phyloP scores from a whole-genome alignment of 345 rosid genomes.

The Salix dunnii region DNA sequence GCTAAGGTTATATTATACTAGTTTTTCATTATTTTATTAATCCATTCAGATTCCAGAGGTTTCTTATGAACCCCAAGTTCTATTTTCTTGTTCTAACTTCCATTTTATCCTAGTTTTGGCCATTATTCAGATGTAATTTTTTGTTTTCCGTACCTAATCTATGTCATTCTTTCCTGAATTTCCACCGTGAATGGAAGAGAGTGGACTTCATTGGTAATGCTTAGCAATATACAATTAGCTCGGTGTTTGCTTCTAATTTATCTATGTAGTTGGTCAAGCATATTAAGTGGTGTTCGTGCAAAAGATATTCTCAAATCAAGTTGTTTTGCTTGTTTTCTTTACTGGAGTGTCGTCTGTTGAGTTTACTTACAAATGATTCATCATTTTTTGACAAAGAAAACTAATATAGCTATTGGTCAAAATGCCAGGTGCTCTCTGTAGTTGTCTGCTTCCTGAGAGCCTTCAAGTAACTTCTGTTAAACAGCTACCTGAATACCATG shows the following conservation, averaged over 20 bases:
- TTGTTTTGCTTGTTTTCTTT: background rate
- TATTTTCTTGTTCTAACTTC: too few species aligned
- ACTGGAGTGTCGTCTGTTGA: background rate
- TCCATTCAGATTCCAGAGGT: too few species aligned
- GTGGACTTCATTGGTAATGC: background rate
- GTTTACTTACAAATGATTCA: background rate
- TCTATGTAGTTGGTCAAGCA: background rate
- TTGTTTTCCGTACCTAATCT: too few species aligned
- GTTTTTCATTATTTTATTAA: too few species aligned
- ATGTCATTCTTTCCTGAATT: background rate
- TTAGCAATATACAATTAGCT: background rate
- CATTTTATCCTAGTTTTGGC: too few species aligned
- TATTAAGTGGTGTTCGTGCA: background rate
- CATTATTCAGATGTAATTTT: too few species aligned
- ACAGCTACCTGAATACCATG: constrained; percentile 56
- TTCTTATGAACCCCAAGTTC: too few species aligned
- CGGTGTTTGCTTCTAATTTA: background rate
- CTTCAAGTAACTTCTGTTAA: constrained; percentile 70
- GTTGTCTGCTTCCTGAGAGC: constrained; percentile 78
- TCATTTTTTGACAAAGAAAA: background rate
- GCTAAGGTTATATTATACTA: too few species aligned
- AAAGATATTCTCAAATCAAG: background rate
- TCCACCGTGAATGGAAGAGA: background rate
- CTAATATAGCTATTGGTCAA: background rate
- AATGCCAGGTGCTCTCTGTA: constrained; percentile 54